These are phyloP conservation scores for Aspergillus sp. DNA, from an alignment of 2,329 filamentous ascomycete genomes.

Conservation along the genomic window DNA sequence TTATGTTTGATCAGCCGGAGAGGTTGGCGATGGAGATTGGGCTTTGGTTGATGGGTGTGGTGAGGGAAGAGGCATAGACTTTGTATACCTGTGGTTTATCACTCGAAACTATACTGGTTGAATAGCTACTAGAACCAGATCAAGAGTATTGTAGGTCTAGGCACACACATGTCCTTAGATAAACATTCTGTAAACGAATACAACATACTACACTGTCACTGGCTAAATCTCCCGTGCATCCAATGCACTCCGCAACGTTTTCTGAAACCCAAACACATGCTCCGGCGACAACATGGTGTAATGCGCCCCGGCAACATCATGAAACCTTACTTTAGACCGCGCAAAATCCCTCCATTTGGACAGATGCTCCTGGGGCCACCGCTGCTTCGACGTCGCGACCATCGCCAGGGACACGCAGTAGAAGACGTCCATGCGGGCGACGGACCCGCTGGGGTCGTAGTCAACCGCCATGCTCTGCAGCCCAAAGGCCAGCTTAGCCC, in stretches of 20 bases:
- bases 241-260: constrained; percentile 6
- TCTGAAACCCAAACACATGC: constrained; percentile 34
- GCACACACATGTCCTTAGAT: too few relatives aligned
- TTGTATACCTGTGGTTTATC: too few relatives aligned
- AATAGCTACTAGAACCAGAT: too few relatives aligned
- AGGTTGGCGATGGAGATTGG: constrained; percentile 37
- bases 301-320: constrained; percentile 39
- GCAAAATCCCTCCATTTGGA: constrained; percentile 38
- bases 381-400: constrained; percentile 20
- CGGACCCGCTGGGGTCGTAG: constrained; percentile 44
- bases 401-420: constrained; percentile 34
- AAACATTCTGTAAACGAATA: not conserved
- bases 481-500: constrained; percentile 9
- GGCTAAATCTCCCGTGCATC: not conserved
- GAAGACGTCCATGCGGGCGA: constrained; percentile 45
- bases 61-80: too few relatives aligned
- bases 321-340: constrained; percentile 24
- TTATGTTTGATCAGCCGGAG: constrained; percentile 45
- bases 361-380: constrained; percentile 23
- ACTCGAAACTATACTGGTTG: too few relatives aligned
- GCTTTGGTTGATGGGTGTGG: not conserved
- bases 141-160: too few relatives aligned
- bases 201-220: too few relatives aligned
- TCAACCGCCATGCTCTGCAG: constrained; percentile 41
- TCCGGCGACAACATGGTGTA: constrained; percentile 42